Conservation (phyloP, 805 yeast species). For the Groenewaldozyma salmanticensis region DNA sequence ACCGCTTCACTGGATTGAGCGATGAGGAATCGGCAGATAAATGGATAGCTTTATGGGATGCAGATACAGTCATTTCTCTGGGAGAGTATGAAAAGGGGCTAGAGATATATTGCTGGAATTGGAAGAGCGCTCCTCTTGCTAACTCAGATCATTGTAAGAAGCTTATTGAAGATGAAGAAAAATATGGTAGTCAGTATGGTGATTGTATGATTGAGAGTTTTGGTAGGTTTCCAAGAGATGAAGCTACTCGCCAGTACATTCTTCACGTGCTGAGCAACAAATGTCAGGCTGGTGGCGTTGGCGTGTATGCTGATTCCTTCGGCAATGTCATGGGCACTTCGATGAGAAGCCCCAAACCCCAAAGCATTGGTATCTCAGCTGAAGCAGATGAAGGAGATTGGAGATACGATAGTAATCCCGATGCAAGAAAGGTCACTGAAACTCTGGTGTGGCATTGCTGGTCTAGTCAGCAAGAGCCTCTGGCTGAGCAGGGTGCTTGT, state of each 20-base stretch:
- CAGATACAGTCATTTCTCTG: neutral
- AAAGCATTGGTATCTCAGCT: no score
- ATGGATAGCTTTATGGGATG: neutral
- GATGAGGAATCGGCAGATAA: neutral
- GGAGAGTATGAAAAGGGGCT: neutral
- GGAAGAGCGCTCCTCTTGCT: neutral
- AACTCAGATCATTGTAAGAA: neutral
- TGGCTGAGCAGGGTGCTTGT: neutral
- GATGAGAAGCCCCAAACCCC: neutral
- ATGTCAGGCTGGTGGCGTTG: neutral
- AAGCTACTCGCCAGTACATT: neutral
- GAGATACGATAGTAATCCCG: neutral
- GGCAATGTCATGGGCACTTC: neutral
- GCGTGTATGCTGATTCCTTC: neutral
- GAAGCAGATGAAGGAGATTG: neutral
- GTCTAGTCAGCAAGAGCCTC: neutral
- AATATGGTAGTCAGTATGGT: neutral
- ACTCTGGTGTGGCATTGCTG: neutral
- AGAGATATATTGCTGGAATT: neutral
- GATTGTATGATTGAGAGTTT: neutral
- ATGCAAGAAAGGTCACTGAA: neutral
- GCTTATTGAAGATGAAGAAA: neutral
- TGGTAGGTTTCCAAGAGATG: neutral
- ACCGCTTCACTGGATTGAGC: neutral
- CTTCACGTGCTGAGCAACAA: neutral